Conservation (phyloP, 2,329 filamentous ascomycete genomes). For the Gnomoniopsis smithogilvyi region DNA sequence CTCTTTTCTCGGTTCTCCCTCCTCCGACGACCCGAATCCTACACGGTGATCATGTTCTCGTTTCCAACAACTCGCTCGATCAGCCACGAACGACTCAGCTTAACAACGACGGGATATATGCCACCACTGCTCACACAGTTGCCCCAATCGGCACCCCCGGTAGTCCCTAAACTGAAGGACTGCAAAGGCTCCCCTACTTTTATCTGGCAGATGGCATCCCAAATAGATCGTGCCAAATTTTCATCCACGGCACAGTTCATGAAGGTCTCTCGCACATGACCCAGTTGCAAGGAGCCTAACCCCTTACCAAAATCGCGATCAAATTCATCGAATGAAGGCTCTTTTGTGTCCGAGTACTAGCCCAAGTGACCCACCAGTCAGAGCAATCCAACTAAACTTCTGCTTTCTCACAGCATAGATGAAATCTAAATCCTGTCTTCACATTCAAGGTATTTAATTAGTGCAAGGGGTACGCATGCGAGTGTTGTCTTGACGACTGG, state of each 20-base stretch:
- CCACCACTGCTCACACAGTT: not conserved
- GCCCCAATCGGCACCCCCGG: not conserved
- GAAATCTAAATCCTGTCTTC: no score
- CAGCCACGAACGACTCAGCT: conserved; percentile 10
- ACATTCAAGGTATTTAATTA: no score
- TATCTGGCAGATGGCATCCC: not conserved
- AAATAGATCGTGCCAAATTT: conserved; percentile 4
- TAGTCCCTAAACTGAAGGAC: conserved; percentile 8
- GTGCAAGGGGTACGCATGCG: no score
- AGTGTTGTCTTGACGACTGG: no score
- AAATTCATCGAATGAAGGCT: not conserved
- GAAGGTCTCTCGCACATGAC: not conserved
- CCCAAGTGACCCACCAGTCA: not conserved
- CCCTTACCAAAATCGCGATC: not conserved
- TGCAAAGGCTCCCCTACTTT: not conserved
- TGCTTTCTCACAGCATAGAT: no score
- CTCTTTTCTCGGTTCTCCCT: not conserved
- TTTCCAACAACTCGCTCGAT: not conserved
- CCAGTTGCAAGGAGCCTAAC: not conserved
- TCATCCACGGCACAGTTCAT: conserved; percentile 10
- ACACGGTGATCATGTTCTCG: not conserved
- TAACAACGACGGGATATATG: not conserved
- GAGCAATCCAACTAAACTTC: conserved; percentile 11
- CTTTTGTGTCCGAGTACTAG: not conserved
- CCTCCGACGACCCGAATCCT: not conserved